These are phyloP conservation scores for Cardiospermum halicacabum DNA, from an alignment of 345 rosid genomes.

Conservation along the genomic window DNA sequence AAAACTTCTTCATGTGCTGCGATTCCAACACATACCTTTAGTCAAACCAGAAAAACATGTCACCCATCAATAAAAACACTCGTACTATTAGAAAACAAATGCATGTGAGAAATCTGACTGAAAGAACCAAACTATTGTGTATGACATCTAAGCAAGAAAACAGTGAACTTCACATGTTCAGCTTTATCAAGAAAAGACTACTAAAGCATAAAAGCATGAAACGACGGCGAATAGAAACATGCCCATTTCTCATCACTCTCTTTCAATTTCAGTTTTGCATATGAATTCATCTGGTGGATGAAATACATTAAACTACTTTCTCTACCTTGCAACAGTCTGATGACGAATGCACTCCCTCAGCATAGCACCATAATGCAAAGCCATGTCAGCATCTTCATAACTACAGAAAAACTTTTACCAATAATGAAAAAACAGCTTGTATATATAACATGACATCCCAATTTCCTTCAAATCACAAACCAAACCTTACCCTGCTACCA, in stretches of 20 bases:
- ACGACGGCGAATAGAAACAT: not conserved
- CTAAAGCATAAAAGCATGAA: not conserved
- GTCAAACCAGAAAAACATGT: conserved; percentile 17
- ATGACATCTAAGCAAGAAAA: not conserved
- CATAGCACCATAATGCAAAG: conserved; percentile 98
- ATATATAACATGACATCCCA: not conserved
- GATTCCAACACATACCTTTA: conserved; percentile 90
- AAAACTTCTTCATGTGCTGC: conserved; percentile 79
- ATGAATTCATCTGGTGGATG: not conserved
- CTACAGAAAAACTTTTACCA: conserved; percentile 35
- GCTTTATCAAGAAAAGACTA: not conserved
- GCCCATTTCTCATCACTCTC: not conserved
- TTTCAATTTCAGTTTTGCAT: not conserved
- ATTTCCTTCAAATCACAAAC: not conserved
- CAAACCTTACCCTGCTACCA: conserved; percentile 61
- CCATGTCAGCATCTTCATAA: conserved; percentile 78
- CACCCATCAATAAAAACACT: not conserved
- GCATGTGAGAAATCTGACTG: not conserved
- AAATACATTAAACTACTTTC: not conserved
- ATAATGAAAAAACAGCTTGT: conserved; percentile 14
- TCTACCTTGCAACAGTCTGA: conserved; percentile 92
- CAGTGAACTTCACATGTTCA: not conserved
- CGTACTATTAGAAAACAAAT: not conserved
- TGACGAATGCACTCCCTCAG: conserved; percentile 97
- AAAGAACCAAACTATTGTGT: not conserved